Evolutionary conservation across 1,284 basidiomycete genomes (phyloP), one percentile per base, ranked within the genome.

Genomic region (Boletellus deceptivus): DNA sequence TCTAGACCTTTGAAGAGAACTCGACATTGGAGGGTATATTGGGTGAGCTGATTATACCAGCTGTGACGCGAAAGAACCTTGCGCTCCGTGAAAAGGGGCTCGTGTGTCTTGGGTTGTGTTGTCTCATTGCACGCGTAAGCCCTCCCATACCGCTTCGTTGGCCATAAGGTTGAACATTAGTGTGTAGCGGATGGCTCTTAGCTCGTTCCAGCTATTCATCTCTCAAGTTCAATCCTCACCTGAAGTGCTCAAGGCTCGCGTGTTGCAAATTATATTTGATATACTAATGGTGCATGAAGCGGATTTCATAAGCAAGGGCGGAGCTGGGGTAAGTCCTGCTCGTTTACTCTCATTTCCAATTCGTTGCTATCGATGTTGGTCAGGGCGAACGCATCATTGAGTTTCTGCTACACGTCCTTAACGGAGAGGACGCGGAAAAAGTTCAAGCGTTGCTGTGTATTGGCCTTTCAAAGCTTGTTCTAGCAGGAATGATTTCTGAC

Each of bases 21-120:
- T 92, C 92, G 2, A 94, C 91, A 0, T 75, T 98, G 42, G 89
- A 96, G 63, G 96, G 96, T 31, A 80, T 98, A 34, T 75, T 98
- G 2, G 82, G 86, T 2, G 93, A 98, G 61, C 75, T 98, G 22
- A 93, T 98, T 59, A 83, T 97, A 29, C 96, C 96, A 0, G 84
- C 92, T 1, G 90, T 98, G 31, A 86, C 87, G 61, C 82, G 91
- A 55, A 96, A 94, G 69, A 91, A 96, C 55, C 76, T 89, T 2
- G 75, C 77, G 0, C 78, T 98, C 42, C 81, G 95, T 31, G 92
- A 96, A 70, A 87, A 90, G 59, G 96, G 93, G 0, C 77, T 98
- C 13, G 75, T 92, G 39, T 87, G 86, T 57, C 77, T 99, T 0
- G 95, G 92, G 0, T 71, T 99, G 8, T 95, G 93, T 67, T 95